These are phyloP conservation scores for Schoenoplectus tabernaemontani DNA, from an alignment of 202 grass and related monocot genomes.

Conservation along the genomic window DNA sequence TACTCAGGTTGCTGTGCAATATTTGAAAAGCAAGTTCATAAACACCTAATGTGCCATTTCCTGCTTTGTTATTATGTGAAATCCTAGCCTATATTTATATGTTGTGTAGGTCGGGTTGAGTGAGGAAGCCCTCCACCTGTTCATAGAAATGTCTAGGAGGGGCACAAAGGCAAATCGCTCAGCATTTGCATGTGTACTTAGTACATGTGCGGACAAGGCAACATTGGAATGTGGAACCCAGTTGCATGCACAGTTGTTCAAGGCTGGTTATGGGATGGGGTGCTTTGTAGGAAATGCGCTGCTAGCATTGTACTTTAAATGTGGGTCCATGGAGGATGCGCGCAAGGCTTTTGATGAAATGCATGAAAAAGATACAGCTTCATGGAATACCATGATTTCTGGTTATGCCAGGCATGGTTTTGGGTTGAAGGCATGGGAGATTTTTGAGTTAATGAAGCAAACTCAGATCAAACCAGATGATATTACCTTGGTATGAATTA, in stretches of 20 bases:
- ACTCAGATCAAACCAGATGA: slow-evolving; percentile 56
- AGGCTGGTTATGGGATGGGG: slow-evolving; percentile 58
- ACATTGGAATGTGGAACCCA: slow-evolving; percentile 80
- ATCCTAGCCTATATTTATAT: background rate
- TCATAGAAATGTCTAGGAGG: slow-evolving; percentile 49
- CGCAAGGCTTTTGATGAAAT: slow-evolving; percentile 66
- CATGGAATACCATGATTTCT: slow-evolving; percentile 89
- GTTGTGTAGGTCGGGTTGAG: slow-evolving; percentile 34
- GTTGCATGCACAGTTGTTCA: slow-evolving; percentile 63
- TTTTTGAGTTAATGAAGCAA: slow-evolving; percentile 58
- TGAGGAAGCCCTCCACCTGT: slow-evolving; percentile 61
- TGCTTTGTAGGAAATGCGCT: slow-evolving; percentile 90
- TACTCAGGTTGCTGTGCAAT: slow-evolving; percentile 32
- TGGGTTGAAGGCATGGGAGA: slow-evolving; percentile 52
- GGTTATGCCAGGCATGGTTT: slow-evolving; percentile 80
- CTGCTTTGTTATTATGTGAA: background rate
- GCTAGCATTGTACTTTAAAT: slow-evolving; percentile 93
- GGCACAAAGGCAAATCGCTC: slow-evolving; percentile 67
- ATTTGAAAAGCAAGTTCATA: background rate
- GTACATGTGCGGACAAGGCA: slow-evolving; percentile 80
- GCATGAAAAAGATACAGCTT: slow-evolving; percentile 59
- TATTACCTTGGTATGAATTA: slow-evolving; percentile 55
- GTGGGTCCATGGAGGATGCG: slow-evolving; percentile 64
- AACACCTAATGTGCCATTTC: background rate
- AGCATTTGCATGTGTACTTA: slow-evolving; percentile 67